Conservation (phyloP, 2,329 filamentous ascomycete species). For the Claviceps cyperi region DNA sequence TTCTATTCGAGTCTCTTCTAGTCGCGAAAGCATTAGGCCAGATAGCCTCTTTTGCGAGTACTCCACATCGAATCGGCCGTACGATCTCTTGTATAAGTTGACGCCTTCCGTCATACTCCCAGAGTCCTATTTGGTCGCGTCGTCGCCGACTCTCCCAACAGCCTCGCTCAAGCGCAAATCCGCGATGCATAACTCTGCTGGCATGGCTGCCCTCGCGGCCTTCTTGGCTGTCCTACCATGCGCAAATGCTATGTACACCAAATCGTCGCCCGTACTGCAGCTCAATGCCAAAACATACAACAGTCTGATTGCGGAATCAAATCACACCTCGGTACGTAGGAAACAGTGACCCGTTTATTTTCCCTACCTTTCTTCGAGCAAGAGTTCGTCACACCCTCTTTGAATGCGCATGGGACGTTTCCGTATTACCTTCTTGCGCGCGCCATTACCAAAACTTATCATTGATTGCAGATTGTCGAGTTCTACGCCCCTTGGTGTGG, state of each 20-base stretch:
- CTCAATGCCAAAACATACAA: constrained; percentile 69
- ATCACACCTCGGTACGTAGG: constrained; percentile 68
- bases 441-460: not conserved
- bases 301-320: constrained; percentile 70
- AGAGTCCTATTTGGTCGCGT: not conserved
- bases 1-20: not conserved
- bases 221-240: constrained; percentile 52
- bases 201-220: constrained; percentile 32
- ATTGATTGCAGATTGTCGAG: constrained; percentile 42
- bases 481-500: constrained; percentile 98
- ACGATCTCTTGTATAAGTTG: not conserved
- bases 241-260: constrained; percentile 64
- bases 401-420: not conserved
- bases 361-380: not conserved
- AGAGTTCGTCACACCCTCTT: too few relatives aligned
- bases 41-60: not conserved
- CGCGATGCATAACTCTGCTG: constrained; percentile 37
- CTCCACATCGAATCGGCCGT: not conserved
- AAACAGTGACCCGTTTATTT: not conserved
- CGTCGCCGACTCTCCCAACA: not conserved
- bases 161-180: not conserved
- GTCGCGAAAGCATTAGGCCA: constrained; percentile 2
- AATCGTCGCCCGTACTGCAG: constrained; percentile 76
- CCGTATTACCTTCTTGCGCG: not conserved
- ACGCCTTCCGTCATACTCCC: not conserved